phyloP scores from a whole-genome alignment of 2,329 filamentous ascomycete species.

The Nectriaceae sp. region DNA sequence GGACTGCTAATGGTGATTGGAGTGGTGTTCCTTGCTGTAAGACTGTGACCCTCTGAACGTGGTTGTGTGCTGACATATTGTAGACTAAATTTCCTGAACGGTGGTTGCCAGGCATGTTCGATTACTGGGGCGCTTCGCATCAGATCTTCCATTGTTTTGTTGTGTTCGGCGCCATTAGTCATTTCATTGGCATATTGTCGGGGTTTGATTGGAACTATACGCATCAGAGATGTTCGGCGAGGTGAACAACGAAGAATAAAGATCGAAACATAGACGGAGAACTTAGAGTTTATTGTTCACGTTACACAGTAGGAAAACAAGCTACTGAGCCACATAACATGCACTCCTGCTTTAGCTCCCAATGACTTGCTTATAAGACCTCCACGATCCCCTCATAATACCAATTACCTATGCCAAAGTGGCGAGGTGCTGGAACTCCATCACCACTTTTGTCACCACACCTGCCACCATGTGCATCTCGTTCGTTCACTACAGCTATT shows the following conservation, averaged over 20 bases:
- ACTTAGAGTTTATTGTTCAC: no score
- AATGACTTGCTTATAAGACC: no score
- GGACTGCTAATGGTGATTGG: slow-evolving; percentile 39
- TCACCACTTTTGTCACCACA: no score
- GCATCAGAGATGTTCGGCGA: neutral
- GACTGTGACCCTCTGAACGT: slow-evolving; percentile 18
- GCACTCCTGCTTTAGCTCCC: no score
- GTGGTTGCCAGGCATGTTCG: slow-evolving; percentile 42
- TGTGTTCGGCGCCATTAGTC: slow-evolving; percentile 20
- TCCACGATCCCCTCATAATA: no score
- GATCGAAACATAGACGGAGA: no score
- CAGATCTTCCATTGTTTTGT: slow-evolving; percentile 43
- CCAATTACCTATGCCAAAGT: no score
- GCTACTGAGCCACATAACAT: no score
- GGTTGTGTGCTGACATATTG: neutral
- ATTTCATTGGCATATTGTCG: slow-evolving; percentile 23
- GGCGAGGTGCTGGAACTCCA: no score
- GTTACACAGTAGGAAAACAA: no score
- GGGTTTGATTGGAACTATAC: slow-evolving; percentile 14
- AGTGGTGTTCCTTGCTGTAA: slow-evolving; percentile 40
- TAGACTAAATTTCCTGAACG: slow-evolving; percentile 36
- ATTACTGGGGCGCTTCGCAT: slow-evolving; percentile 45
- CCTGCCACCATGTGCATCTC: neutral
- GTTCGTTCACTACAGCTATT: neutral
- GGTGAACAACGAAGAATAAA: neutral